Conservation (phyloP, 192 early-diverging fungal genomes). For the Obelidium mucronatum region DNA sequence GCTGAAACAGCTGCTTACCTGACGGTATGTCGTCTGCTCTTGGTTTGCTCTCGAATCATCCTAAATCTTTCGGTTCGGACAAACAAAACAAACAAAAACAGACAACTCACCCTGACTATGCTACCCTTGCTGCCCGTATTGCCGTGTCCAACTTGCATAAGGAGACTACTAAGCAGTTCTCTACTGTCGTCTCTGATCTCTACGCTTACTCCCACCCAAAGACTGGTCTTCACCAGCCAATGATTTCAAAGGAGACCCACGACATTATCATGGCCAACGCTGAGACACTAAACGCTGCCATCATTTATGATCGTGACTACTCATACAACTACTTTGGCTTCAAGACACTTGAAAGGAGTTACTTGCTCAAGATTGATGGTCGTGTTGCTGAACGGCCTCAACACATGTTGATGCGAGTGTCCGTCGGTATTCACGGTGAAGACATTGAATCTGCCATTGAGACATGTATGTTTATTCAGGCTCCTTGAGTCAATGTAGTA, state of each 20-base stretch:
- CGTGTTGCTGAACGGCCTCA: conserved; percentile 94
- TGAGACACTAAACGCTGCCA: conserved; percentile 89
- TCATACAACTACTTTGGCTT: conserved; percentile 99
- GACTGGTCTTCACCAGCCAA: conserved; percentile 82
- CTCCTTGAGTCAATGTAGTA: not conserved
- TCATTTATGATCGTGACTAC: conserved; percentile 98
- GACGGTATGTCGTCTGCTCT: conserved; percentile 46
- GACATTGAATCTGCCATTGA: conserved; percentile 93
- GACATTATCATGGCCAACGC: conserved; percentile 72
- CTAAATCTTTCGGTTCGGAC: not conserved
- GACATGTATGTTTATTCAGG: conserved; percentile 52
- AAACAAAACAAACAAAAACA: conserved; percentile 24
- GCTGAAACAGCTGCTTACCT: conserved; percentile 85
- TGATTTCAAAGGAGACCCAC: conserved; percentile 87
- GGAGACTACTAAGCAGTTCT: conserved; percentile 77
- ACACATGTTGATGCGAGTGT: conserved; percentile 98
- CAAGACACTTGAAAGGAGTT: conserved; percentile 98
- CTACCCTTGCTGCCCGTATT: conserved; percentile 93
- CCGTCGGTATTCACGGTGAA: conserved; percentile 94
- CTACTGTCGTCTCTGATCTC: conserved; percentile 84
- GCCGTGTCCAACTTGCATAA: conserved; percentile 91
- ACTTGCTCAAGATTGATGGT: conserved; percentile 87
- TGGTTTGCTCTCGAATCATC: not conserved
- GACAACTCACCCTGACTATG: conserved; percentile 96
- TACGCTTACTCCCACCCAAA: conserved; percentile 91